These are phyloP conservation scores for Soucietia sequanensis DNA, from an alignment of 805 yeast species.

Conservation along the genomic window DNA sequence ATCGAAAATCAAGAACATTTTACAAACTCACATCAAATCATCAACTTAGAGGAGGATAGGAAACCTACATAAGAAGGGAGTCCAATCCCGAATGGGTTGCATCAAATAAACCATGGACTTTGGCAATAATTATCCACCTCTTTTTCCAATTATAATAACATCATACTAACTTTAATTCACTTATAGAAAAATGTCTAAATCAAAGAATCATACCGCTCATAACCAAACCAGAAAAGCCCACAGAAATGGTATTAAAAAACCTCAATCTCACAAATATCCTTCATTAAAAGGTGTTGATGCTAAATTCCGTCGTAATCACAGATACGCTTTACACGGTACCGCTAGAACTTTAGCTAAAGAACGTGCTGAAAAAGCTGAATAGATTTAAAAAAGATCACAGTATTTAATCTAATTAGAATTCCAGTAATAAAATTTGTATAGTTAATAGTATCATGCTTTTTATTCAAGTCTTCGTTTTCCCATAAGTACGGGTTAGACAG, in stretches of 20 bases:
- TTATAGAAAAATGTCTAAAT: constrained; percentile 80
- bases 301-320: constrained; percentile 99
- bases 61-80: too few species aligned
- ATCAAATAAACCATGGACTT: too few species aligned
- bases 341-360: constrained; percentile 89
- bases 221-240: constrained; percentile 99
- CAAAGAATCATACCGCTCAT: constrained; percentile 99
- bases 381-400: too few species aligned
- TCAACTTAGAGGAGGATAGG: too few species aligned
- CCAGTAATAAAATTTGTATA: constrained; percentile 8
- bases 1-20: too few species aligned
- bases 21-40: too few species aligned
- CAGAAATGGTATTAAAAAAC: constrained; percentile 99
- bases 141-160: too few species aligned
- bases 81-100: too few species aligned
- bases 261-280: constrained; percentile 96
- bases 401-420: neutral
- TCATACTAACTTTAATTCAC: constrained; percentile 33
- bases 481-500: too few species aligned
- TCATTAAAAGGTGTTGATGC: constrained; percentile 98
- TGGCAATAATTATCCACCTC: too few species aligned
- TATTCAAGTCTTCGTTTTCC: too few species aligned
- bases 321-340: constrained; percentile 97
- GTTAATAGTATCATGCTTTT: constrained; percentile 15
- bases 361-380: constrained; percentile 53